Conservation (phyloP, 2,329 filamentous ascomycete genomes). For the Knufia fluminis region DNA sequence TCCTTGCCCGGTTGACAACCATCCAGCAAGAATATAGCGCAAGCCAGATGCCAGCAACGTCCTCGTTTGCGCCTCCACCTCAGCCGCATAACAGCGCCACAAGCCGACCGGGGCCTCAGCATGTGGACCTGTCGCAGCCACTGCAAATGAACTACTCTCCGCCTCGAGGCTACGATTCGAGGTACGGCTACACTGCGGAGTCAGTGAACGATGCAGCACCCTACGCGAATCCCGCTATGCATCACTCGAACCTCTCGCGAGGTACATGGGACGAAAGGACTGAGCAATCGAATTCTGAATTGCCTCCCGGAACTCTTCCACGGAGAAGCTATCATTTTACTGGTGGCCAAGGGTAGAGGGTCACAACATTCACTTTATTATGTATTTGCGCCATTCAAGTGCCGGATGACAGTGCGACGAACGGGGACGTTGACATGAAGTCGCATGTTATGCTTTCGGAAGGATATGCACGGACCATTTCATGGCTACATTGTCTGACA, state of each 20-base stretch:
- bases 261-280: neutral
- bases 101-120: neutral
- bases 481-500: neutral
- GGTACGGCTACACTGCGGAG: neutral
- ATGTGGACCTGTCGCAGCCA: neutral
- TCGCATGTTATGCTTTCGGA: neutral
- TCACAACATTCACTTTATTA: too few species aligned
- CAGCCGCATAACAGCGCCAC: neutral
- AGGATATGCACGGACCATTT: neutral
- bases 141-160: neutral
- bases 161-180: neutral
- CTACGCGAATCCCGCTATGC: constrained; percentile 31
- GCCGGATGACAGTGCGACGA: too few species aligned
- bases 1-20: constrained; percentile 18
- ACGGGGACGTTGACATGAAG: neutral
- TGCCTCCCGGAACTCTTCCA: constrained; percentile 17
- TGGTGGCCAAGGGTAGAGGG: constrained; percentile 9
- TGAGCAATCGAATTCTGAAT: constrained; percentile 9
- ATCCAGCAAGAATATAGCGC: constrained; percentile 13
- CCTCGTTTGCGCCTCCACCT: neutral
- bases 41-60: neutral
- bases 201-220: neutral
- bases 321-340: constrained; percentile 21
- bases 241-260: constrained; percentile 26
- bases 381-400: too few species aligned